phyloP scores from a whole-genome alignment of 148 eudicot genomes.

The Fallopia convolvulus region DNA sequence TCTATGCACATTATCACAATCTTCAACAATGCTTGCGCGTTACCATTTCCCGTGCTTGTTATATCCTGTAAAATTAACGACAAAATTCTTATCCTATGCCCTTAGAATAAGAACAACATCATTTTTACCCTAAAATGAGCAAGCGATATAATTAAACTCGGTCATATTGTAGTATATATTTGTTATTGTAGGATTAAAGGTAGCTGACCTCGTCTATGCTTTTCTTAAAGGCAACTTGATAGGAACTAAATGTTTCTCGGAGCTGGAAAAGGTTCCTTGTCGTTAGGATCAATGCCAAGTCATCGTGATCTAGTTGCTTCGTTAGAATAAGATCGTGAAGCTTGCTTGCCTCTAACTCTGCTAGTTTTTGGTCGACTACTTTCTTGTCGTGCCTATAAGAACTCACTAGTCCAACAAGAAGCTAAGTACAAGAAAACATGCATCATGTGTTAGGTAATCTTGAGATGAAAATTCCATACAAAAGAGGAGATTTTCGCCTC shows the following conservation, averaged over 20 bases:
- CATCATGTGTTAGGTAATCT: too few relatives aligned
- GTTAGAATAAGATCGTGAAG: constrained; percentile 38
- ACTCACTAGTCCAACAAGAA: constrained; percentile 64
- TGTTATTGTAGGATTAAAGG: too few relatives aligned
- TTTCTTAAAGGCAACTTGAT: constrained; percentile 38
- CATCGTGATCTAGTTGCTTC: constrained; percentile 50
- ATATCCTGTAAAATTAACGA: constrained; percentile 38
- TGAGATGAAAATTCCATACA: neutral
- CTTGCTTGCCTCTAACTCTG: constrained; percentile 50
- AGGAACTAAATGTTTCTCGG: constrained; percentile 52
- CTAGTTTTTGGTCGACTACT: constrained; percentile 44
- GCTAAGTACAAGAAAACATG: constrained; percentile 21
- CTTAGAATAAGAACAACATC: too few relatives aligned
- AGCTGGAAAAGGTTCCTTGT: constrained; percentile 70
- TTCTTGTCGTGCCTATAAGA: constrained; percentile 67
- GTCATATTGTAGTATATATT: too few relatives aligned
- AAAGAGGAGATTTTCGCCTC: neutral
- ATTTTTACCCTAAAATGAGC: too few relatives aligned
- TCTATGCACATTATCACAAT: constrained; percentile 55
- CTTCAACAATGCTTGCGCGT: constrained; percentile 36
- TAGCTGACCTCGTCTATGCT: constrained; percentile 44
- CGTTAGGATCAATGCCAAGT: constrained; percentile 47
- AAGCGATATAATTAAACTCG: too few relatives aligned
- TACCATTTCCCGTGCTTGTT: constrained; percentile 36
- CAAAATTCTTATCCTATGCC: too few relatives aligned